phyloP scores from a whole-genome alignment of 176 grass and related monocot genomes.

The Cenchrus purpureus region DNA sequence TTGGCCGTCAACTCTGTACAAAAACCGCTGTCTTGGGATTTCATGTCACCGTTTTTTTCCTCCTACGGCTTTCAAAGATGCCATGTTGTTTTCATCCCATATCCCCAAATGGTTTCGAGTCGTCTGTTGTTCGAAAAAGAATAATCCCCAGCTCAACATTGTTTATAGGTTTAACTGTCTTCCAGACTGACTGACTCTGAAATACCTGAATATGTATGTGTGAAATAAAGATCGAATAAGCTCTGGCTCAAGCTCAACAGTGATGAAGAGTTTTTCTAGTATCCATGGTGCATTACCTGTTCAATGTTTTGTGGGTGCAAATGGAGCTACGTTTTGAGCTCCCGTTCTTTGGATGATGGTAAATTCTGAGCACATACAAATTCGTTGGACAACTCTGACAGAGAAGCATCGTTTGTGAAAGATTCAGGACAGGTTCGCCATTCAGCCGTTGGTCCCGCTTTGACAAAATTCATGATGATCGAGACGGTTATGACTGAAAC shows the following conservation, averaged over 20 bases:
- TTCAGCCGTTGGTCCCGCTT: too few relatives aligned
- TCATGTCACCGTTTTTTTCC: neutral
- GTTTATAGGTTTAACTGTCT: neutral
- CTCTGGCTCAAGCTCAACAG: neutral
- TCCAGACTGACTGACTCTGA: neutral
- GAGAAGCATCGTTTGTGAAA: slow-evolving; percentile 9
- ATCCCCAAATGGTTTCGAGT: neutral
- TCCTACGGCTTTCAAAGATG: neutral
- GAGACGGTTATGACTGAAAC: too few relatives aligned
- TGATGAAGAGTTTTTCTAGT: neutral
- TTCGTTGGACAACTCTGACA: slow-evolving; percentile 32
- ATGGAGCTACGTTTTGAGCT: neutral
- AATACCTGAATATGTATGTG: neutral
- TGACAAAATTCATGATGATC: too few relatives aligned
- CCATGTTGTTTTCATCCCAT: neutral
- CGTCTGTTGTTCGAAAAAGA: neutral
- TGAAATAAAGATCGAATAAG: neutral
- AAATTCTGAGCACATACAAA: slow-evolving; percentile 38
- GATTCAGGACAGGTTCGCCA: too few relatives aligned
- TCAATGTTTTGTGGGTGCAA: neutral
- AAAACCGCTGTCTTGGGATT: slow-evolving; percentile 1
- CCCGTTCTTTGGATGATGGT: slow-evolving; percentile 2
- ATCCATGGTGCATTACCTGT: neutral
- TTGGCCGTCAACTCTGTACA: neutral
- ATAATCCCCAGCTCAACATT: neutral